phyloP scores from a whole-genome alignment of 2,329 filamentous ascomycete genomes.

The Diaporthe amygdali region DNA sequence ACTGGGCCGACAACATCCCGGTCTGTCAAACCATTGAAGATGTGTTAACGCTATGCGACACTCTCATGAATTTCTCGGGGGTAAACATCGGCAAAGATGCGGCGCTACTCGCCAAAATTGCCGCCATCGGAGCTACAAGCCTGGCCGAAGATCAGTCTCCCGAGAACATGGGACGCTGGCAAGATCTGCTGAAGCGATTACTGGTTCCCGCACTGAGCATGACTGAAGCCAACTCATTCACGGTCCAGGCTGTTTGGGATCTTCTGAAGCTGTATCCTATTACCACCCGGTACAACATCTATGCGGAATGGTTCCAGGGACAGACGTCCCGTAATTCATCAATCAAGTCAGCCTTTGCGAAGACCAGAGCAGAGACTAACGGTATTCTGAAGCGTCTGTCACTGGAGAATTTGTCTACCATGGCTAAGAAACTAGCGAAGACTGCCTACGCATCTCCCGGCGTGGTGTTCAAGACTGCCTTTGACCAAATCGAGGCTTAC shows the following conservation, averaged over 20 bases:
- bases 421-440: conserved; percentile 89
- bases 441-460: conserved; percentile 91
- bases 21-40: conserved; percentile 91
- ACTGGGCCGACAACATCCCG: conserved; percentile 93
- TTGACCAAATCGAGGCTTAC: conserved; percentile 92
- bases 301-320: conserved; percentile 90
- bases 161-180: conserved; percentile 78
- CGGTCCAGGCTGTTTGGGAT: conserved; percentile 86
- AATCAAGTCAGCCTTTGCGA: conserved; percentile 79
- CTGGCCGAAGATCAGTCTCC: conserved; percentile 72
- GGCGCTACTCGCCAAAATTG: conserved; percentile 77
- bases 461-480: conserved; percentile 86
- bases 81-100: conserved; percentile 89
- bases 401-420: conserved; percentile 82
- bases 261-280: conserved; percentile 81
- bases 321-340: conserved; percentile 77
- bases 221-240: conserved; percentile 81
- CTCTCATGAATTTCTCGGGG: conserved; percentile 83
- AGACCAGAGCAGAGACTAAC: conserved; percentile 78
- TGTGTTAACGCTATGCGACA: conserved; percentile 83
- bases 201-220: conserved; percentile 89
- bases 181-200: conserved; percentile 80
- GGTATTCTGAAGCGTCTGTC: conserved; percentile 89
- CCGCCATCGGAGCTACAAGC: conserved; percentile 83
- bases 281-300: conserved; percentile 81